A percentile compares a stretch with the other conserved stretches of the same genome.
These are phyloP conservation scores for Diplotaxis tenuifolia DNA, from an alignment of 345 rosid genomes.

Conservation along the genomic window DNA sequence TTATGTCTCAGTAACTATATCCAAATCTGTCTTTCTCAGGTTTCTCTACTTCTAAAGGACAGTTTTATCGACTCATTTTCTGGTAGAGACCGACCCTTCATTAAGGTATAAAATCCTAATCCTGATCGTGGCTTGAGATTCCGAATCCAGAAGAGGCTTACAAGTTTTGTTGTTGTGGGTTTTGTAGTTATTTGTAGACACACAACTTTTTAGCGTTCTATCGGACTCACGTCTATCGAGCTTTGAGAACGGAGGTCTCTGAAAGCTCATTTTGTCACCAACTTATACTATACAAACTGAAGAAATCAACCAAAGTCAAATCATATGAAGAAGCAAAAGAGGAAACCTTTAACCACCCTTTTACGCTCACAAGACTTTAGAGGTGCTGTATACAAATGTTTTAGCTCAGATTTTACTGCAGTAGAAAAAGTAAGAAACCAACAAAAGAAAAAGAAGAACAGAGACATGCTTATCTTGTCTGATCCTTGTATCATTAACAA, in stretches of 20 bases:
- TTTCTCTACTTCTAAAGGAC: slow-evolving; percentile 88
- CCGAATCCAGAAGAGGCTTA: slow-evolving; percentile 8
- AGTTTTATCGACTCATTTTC: slow-evolving; percentile 92
- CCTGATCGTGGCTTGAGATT: not conserved
- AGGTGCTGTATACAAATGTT: slow-evolving; percentile 23
- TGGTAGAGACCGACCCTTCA: slow-evolving; percentile 63
- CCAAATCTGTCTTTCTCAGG: slow-evolving; percentile 46
- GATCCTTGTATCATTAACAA: slow-evolving; percentile 5
- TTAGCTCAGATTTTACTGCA: slow-evolving; percentile 17
- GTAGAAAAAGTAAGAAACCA: slow-evolving; percentile 18
- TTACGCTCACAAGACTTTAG: slow-evolving; percentile 6
- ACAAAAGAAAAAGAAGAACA: slow-evolving; percentile 3
- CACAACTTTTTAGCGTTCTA: slow-evolving; percentile 70
- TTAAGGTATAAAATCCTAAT: slow-evolving; percentile 52
- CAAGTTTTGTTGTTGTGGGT: not conserved
- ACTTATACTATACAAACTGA: slow-evolving; percentile 26
- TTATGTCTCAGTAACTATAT: slow-evolving; percentile 3
- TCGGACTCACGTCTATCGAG: slow-evolving; percentile 72
- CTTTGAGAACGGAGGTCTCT: slow-evolving; percentile 58
- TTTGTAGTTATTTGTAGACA: slow-evolving; percentile 76
- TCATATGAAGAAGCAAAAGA: slow-evolving; percentile 3
- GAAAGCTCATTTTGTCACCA: slow-evolving; percentile 21
- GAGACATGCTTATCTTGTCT: slow-evolving; percentile 22
- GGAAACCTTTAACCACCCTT: slow-evolving; percentile 15
- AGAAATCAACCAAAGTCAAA: slow-evolving; percentile 23